A percentile compares a stretch with the other conserved stretches of the same genome.
These are phyloP conservation scores for Metarhizium brunneum DNA, from an alignment of 2,329 filamentous ascomycete species.

Conservation along the genomic window DNA sequence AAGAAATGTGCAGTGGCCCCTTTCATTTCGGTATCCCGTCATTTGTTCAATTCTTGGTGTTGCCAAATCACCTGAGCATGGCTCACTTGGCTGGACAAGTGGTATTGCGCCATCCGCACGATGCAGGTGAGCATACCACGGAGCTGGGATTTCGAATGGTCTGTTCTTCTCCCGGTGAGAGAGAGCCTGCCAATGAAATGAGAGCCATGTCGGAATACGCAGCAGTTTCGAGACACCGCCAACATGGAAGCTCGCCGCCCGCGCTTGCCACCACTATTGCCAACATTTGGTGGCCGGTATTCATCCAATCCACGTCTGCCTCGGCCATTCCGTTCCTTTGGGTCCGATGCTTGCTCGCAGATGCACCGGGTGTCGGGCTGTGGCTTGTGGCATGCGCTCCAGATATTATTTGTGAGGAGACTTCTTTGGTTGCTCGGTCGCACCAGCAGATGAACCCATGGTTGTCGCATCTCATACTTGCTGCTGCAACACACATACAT, in stretches of 20 bases:
- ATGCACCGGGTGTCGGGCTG: not conserved
- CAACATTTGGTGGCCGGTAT: not conserved
- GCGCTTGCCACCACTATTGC: not conserved
- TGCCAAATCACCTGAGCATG: not conserved
- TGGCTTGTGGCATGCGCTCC: not conserved
- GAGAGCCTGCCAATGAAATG: not conserved
- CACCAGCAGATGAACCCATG: not conserved
- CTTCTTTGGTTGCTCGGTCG: not conserved
- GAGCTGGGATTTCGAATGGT: not conserved
- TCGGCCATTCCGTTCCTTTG: conserved; percentile 1
- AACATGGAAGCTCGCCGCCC: not conserved
- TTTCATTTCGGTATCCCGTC: not conserved
- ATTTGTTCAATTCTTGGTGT: not conserved
- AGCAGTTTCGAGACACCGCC: not conserved
- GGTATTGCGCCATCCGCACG: not conserved
- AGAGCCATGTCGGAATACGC: not conserved
- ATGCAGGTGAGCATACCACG: not conserved
- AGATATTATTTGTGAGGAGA: too few species aligned
- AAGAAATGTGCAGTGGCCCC: not conserved
- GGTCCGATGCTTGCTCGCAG: not conserved
- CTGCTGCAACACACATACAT: not conserved
- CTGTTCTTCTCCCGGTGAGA: not conserved
- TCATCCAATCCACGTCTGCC: not conserved
- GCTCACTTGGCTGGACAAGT: not conserved
- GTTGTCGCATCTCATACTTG: not conserved